Conservation (phyloP, 2,329 filamentous ascomycete species). For the Iodosphaeria phyllophila region DNA sequence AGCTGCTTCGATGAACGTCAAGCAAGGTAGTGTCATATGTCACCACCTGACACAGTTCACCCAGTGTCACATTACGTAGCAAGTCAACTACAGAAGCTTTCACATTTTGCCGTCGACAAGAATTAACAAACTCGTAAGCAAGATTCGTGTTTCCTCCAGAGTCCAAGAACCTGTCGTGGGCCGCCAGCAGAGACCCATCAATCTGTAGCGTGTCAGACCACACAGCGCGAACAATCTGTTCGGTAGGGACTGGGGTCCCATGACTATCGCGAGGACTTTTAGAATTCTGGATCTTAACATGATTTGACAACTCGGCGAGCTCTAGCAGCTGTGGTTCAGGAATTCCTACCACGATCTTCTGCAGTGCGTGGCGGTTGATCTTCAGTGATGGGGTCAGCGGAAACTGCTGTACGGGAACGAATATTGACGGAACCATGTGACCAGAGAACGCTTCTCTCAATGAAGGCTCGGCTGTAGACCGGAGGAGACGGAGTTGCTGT, state of each 20-base stretch:
- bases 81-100: slow-evolving; percentile 22
- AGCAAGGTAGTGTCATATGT: neutral
- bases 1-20: neutral
- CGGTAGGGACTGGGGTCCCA: slow-evolving; percentile 26
- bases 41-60: slow-evolving; percentile 22
- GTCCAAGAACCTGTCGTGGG: slow-evolving; percentile 24
- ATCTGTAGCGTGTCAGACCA: slow-evolving; percentile 25
- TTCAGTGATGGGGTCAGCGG: slow-evolving; percentile 31
- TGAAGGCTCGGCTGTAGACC: slow-evolving; percentile 22
- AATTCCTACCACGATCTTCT: slow-evolving; percentile 22
- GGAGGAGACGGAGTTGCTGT: slow-evolving; percentile 23
- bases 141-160: slow-evolving; percentile 26
- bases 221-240: slow-evolving; percentile 26
- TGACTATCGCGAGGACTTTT: slow-evolving; percentile 17
- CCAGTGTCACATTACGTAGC: slow-evolving; percentile 20
- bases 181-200: slow-evolving; percentile 19
- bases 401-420: slow-evolving; percentile 26
- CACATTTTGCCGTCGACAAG: slow-evolving; percentile 23
- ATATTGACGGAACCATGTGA: slow-evolving; percentile 26
- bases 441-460: slow-evolving; percentile 19
- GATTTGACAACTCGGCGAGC: slow-evolving; percentile 19
- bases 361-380: slow-evolving; percentile 27
- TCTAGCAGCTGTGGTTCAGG: slow-evolving; percentile 23
- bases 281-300: no score
- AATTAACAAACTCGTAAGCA: slow-evolving; percentile 22